Evolutionary conservation across 164 flowering plant genomes (phyloP).

Genomic region (Santalum album): DNA sequence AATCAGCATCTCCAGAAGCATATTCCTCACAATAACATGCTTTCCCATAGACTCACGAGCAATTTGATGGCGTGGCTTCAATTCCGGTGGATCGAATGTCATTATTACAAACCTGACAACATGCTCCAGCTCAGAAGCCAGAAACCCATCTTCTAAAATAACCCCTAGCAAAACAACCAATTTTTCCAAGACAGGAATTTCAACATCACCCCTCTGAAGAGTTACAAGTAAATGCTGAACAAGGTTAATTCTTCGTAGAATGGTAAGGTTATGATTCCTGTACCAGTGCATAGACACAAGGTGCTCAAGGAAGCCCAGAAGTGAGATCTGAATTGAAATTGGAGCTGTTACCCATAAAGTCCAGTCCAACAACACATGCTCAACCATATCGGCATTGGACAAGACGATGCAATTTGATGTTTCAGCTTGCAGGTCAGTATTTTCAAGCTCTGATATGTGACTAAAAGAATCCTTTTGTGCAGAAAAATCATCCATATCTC

Average conservation of each 20-base stretch:
- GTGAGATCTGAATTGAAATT: conserved; percentile 78
- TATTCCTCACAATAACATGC: conserved; percentile 94
- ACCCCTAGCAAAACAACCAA: conserved; percentile 90
- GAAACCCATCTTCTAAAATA: conserved; percentile 92
- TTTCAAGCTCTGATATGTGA: conserved; percentile 92
- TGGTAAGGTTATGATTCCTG: conserved; percentile 87
- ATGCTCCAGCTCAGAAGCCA: conserved; percentile 82
- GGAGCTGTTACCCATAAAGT: conserved; percentile 94
- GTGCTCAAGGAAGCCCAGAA: conserved; percentile 91
- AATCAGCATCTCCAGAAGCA: conserved; percentile 95
- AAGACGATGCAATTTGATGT: conserved; percentile 92
- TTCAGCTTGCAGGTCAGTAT: conserved; percentile 53
- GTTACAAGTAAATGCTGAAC: conserved; percentile 95
- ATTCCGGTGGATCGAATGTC: conserved; percentile 95
- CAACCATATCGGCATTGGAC: conserved; percentile 97
- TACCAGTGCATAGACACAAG: conserved; percentile 99
- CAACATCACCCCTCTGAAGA: conserved; percentile 98
- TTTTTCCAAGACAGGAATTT: conserved; percentile 91
- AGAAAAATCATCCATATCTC: conserved; percentile 88
- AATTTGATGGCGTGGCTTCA: conserved; percentile 44
- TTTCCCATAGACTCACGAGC: conserved; percentile 92
- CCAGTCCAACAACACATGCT: conserved; percentile 98
- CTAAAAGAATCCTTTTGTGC: conserved; percentile 77
- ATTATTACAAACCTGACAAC: conserved; percentile 94
- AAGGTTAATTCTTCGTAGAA: conserved; percentile 85